A percentile compares a stretch with the other conserved stretches of the same genome.
These are phyloP conservation scores for Trichothecium sympodiale DNA, from an alignment of 2,329 filamentous ascomycete genomes.

Conservation along the genomic window DNA sequence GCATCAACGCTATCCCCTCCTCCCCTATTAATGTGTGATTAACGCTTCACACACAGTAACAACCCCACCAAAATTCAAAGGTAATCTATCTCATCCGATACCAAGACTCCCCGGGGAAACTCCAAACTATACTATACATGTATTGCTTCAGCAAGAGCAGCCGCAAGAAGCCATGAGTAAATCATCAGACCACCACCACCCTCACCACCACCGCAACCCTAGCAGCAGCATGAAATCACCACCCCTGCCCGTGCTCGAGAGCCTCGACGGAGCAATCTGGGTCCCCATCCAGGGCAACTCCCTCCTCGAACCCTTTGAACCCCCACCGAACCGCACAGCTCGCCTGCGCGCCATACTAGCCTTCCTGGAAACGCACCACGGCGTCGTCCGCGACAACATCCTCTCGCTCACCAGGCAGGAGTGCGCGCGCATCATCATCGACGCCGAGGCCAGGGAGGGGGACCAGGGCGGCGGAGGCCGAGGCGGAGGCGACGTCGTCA, in stretches of 20 bases:
- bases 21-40: no score
- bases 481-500: no score
- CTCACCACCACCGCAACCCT: background rate
- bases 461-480: constrained; percentile 1
- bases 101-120: no score
- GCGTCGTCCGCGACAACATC: constrained; percentile 18
- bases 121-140: no score
- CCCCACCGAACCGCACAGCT: constrained; percentile 5
- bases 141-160: no score
- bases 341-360: constrained; percentile 11
- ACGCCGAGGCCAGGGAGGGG: constrained; percentile 10
- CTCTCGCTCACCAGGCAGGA: constrained; percentile 17
- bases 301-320: constrained; percentile 9
- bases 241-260: constrained; percentile 10
- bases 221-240: constrained; percentile 3
- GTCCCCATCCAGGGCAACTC: constrained; percentile 17
- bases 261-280: constrained; percentile 20
- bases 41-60: no score
- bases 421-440: constrained; percentile 17
- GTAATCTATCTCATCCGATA: no score
- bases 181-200: constrained; percentile 1
- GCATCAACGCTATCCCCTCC: no score
- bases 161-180: no score
- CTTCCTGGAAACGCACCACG: constrained; percentile 13
- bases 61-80: no score